Base-by-base conservation (phyloP, 2,329 filamentous ascomycete species). In the Colletotrichum tanaceti region DNA sequence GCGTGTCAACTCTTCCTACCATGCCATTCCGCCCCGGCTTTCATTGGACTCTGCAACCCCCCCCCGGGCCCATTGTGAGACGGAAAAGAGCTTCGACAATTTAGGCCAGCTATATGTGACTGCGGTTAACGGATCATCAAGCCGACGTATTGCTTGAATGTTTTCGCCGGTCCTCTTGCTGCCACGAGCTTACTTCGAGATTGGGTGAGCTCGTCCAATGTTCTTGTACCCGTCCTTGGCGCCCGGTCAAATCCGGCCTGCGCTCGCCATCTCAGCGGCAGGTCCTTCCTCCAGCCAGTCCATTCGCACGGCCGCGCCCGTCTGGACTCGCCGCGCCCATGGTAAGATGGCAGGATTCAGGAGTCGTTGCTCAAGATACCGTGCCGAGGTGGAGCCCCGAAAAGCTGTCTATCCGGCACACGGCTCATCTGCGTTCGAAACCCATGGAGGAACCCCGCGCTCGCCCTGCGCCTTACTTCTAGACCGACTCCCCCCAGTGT, bases 371-470 rank as follows among this genome's bases (percentile, higher is more conserved):
- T 14, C 58, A 50, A 46, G 18, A 39, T 18, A 44, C 20, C 41
- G 24, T 41, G 44, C 44, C 50, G 44, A 65, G 44, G 41, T 62
- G 62, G 62, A 60, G 43, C 49, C 65, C 49, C 49, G 55, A 55
- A n/a, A 59, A 39, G 41, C 38, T 60, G 49, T 68, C 59, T 60
- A 68, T 65, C 24, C 43, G 50, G 49, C 43, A 65, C 65, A 59
- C 28, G 47, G 55, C 38, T 68, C 65, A 68, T 57, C 65, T 68
- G 62, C 62, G 41, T 41, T 68, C 43, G 55, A 65, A 65, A 65
- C 54, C 43, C 54, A 13, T 13, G 13, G 32, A 18, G 44, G 61
- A 41, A 47, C 49, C 41, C 35, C 32, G n/a, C 44, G 58, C 49
- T 43, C 57, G n/a, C 58, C 47, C 58, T 50, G 46, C 35, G 22